These are phyloP conservation scores for Eimeria nieschulzi DNA, from an alignment of 169 alveolate species.

Conservation along the genomic window DNA sequence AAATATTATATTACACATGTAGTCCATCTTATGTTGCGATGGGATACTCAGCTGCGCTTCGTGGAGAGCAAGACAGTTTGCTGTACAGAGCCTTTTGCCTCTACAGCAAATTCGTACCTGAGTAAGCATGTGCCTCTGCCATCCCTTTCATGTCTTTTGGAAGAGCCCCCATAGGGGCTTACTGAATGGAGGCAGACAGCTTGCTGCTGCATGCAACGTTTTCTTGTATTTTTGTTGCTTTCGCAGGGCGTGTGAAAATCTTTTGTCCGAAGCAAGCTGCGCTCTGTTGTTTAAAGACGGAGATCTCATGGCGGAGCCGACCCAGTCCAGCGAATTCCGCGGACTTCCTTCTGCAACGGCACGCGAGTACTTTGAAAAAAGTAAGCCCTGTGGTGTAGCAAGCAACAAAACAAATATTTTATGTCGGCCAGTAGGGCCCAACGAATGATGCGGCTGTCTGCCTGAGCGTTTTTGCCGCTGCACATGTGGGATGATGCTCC, in stretches of 20 bases:
- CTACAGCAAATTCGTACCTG: conserved; percentile 9
- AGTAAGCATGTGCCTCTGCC: not conserved
- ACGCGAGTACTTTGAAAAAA: not conserved
- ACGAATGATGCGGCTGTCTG: no score
- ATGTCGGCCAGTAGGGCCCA: no score
- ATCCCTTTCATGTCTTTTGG: not conserved
- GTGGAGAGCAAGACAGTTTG: conserved; percentile 10
- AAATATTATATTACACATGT: no score
- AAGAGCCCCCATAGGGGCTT: no score
- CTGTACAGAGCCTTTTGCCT: conserved; percentile 5
- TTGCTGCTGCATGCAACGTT: no score
- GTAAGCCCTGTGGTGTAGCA: no score
- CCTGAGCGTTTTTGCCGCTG: no score
- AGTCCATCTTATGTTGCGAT: no score
- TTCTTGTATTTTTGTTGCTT: not conserved
- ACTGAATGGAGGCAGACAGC: no score
- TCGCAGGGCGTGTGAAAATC: not conserved
- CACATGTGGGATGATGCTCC: no score
- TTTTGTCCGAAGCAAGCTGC: not conserved
- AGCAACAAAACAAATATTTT: no score
- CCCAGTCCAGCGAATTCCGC: not conserved
- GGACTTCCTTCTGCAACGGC: not conserved
- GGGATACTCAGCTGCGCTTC: not conserved
- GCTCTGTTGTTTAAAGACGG: not conserved
- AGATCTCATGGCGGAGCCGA: not conserved